A percentile compares a stretch with the other conserved stretches of the same genome.
These are phyloP conservation scores for Elongisporangium senticosum DNA, from an alignment of 352 stramenopile genomes.

Conservation along the genomic window DNA sequence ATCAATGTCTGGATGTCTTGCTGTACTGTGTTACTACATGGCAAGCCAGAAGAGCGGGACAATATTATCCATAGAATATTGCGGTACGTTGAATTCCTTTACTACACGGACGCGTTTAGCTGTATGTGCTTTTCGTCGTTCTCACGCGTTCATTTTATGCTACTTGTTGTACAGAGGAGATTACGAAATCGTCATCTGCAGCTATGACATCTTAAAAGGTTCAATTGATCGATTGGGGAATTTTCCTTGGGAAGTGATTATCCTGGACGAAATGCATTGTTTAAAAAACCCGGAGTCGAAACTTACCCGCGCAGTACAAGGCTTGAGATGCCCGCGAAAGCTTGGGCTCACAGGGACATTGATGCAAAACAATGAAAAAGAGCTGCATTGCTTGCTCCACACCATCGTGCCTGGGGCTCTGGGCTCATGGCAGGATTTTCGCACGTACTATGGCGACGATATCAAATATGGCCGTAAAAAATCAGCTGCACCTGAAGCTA, in stretches of 20 bases:
- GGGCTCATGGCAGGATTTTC: constrained; percentile 61
- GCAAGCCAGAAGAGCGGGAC: constrained; percentile 48
- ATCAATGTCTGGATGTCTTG: constrained; percentile 93
- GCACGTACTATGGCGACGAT: constrained; percentile 70
- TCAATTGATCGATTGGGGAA: constrained; percentile 71
- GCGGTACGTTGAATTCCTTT: constrained; percentile 44
- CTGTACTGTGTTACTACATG: constrained; percentile 53
- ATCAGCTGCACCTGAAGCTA: constrained; percentile 50
- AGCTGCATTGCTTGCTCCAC: constrained; percentile 71
- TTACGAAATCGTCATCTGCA: constrained; percentile 78
- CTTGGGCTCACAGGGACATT: constrained; percentile 87
- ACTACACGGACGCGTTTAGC: background rate
- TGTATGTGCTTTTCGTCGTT: constrained; percentile 62
- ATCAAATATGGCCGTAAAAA: constrained; percentile 85
- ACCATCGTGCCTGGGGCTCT: constrained; percentile 66
- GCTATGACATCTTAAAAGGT: constrained; percentile 90
- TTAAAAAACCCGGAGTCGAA: constrained; percentile 97
- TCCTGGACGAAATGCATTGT: constrained; percentile 99
- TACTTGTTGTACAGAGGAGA: constrained; percentile 53
- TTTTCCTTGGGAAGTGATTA: constrained; percentile 89
- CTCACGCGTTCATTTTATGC: constrained; percentile 19
- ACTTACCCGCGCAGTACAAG: constrained; percentile 76
- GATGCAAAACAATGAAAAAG: constrained; percentile 86
- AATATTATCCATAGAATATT: constrained; percentile 55
- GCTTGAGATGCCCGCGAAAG: constrained; percentile 51